Evolutionary conservation across 495 filamentous ascomycete genomes (phyloP).

Genomic region (Hapsidospora chrysogenum): DNA sequence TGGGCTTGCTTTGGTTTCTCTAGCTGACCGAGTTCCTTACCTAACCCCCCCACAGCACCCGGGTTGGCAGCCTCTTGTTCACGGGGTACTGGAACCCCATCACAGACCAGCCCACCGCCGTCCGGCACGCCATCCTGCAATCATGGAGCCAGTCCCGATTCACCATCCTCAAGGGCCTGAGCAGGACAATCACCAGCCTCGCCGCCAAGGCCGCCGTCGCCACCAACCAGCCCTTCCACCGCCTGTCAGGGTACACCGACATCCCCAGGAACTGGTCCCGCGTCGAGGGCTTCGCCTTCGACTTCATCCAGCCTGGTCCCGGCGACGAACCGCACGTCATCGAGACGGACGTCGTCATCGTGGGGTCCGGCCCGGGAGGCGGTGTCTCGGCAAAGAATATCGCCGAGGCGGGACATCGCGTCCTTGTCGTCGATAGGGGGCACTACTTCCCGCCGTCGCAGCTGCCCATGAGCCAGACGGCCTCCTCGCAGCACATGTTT

Average conservation of each 20-base stretch:
- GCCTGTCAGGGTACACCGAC: conserved; percentile 44
- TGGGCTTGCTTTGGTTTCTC: background rate
- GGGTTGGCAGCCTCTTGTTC: conserved; percentile 46
- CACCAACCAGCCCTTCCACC: conserved; percentile 36
- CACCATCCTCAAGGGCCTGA: conserved; percentile 35
- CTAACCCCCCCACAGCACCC: conserved; percentile 32
- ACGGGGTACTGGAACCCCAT: conserved; percentile 48
- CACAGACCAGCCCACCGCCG: conserved; percentile 40
- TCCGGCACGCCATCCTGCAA: conserved; percentile 43
- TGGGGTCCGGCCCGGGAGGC: conserved; percentile 82
- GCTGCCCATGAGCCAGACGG: conserved; percentile 51
- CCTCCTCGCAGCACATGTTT: conserved; percentile 43
- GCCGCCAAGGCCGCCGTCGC: conserved; percentile 42
- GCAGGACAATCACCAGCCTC: conserved; percentile 37
- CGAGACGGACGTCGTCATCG: conserved; percentile 67
- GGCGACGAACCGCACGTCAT: conserved; percentile 26
- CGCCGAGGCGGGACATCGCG: conserved; percentile 52
- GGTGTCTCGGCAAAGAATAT: conserved; percentile 68
- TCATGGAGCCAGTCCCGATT: conserved; percentile 42
- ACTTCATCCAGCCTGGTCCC: conserved; percentile 32
- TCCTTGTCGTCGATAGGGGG: conserved; percentile 71
- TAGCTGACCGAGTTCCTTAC: conserved; percentile 4
- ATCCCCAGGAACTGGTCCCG: conserved; percentile 43
- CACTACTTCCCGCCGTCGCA: conserved; percentile 54
- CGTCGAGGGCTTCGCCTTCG: conserved; percentile 26